These are phyloP conservation scores for Cicer chorassanicum DNA, from an alignment of 306 rosid species.

Conservation along the genomic window DNA sequence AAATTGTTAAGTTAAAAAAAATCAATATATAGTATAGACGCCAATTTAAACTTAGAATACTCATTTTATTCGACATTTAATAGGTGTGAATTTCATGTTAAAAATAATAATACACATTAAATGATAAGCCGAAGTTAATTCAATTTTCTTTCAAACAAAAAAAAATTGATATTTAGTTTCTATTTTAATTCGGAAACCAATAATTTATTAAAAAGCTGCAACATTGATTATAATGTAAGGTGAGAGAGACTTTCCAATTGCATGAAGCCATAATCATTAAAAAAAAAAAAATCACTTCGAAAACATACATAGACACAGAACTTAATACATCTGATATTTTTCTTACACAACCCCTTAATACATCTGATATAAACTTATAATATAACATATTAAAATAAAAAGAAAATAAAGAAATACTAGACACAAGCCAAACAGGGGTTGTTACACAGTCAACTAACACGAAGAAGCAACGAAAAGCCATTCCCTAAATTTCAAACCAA, in stretches of 20 bases:
- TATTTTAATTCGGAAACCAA: not conserved
- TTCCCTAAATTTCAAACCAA: not conserved
- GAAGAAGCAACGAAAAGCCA: conserved; percentile 13
- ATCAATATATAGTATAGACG: too few relatives aligned
- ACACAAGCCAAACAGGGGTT: conserved; percentile 8
- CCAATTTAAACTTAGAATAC: too few relatives aligned
- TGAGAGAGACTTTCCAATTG: not conserved
- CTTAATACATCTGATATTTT: not conserved
- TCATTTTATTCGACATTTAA: too few relatives aligned
- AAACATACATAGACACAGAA: conserved; percentile 4
- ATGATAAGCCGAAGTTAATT: too few relatives aligned
- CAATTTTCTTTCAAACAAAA: too few relatives aligned
- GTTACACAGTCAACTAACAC: conserved; percentile 31
- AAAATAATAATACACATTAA: too few relatives aligned
- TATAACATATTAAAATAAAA: not conserved
- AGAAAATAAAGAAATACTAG: not conserved
- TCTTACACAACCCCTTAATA: not conserved
- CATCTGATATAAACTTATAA: not conserved
- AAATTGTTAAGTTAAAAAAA: too few relatives aligned
- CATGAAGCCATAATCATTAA: not conserved
- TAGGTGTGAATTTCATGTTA: too few relatives aligned
- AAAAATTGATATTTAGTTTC: too few relatives aligned
- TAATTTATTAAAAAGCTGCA: not conserved
- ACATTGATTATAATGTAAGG: not conserved
- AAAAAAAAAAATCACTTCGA: not conserved